Conservation (phyloP, 169 alveolate genomes). For the Eimeria necatrix region DNA sequence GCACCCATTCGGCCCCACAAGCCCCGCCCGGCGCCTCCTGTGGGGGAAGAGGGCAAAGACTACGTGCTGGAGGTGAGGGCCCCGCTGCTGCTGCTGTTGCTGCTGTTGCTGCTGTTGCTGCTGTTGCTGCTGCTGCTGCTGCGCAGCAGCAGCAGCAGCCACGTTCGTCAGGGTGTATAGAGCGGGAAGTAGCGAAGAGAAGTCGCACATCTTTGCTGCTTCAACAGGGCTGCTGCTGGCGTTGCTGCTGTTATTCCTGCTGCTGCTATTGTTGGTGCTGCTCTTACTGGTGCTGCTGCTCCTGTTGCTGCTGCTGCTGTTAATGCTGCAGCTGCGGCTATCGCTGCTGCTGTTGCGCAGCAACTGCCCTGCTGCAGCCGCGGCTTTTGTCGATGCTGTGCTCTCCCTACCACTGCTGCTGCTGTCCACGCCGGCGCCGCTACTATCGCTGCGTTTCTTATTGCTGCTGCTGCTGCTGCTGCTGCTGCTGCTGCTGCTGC, state of each 20-base stretch:
- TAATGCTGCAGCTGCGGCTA: too few species aligned
- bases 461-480: background rate
- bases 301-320: too few species aligned
- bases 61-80: slow-evolving; percentile 40
- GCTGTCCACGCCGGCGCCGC: background rate
- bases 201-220: too few species aligned
- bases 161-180: too few species aligned
- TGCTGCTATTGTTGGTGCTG: too few species aligned
- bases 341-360: too few species aligned
- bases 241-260: too few species aligned
- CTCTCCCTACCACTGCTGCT: background rate
- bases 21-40: slow-evolving; percentile 24
- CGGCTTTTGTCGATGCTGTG: too few species aligned
- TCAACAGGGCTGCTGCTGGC: too few species aligned
- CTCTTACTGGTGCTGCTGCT: too few species aligned
- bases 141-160: too few species aligned
- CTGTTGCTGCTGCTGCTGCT: background rate
- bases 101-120: slow-evolving; percentile 28
- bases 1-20: background rate
- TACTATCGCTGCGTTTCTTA: background rate
- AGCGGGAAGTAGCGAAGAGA: too few species aligned
- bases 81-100: background rate
- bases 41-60: slow-evolving; percentile 55
- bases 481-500: background rate
- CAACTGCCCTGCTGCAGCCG: background rate